Percentiles rank a stretch among this genome's conserved stretches.
Conservation (phyloP, 257 asterid genomes). For the Asclepias syriaca region DNA sequence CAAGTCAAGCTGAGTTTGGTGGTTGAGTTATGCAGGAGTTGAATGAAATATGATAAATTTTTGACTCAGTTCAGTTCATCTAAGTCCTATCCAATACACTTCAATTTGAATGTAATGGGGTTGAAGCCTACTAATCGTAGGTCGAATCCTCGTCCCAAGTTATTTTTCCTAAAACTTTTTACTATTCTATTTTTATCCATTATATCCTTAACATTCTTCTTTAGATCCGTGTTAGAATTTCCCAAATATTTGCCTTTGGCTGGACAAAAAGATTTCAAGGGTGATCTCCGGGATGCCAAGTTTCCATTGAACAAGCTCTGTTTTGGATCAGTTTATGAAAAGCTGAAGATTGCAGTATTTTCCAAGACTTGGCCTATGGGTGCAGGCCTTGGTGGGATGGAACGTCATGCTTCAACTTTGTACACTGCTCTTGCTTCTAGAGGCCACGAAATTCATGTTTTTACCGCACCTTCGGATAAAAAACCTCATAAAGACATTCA, state of each 20-base stretch:
- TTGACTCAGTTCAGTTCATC: too few relatives aligned
- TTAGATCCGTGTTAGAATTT: slow-evolving; percentile 1
- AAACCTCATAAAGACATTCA: slow-evolving; percentile 13
- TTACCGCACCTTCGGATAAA: slow-evolving; percentile 20
- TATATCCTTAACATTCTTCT: slow-evolving; percentile 10
- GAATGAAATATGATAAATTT: background rate
- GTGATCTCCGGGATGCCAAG: slow-evolving; percentile 10
- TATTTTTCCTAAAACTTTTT: slow-evolving; percentile 1
- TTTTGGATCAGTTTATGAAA: slow-evolving; percentile 14
- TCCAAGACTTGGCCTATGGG: slow-evolving; percentile 25
- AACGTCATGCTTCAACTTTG: slow-evolving; percentile 24
- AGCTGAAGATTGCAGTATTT: slow-evolving; percentile 23
- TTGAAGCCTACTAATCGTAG: slow-evolving; percentile 14
- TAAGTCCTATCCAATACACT: background rate
- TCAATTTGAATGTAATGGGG: slow-evolving; percentile 12
- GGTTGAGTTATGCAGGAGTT: too few relatives aligned
- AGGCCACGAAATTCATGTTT: slow-evolving; percentile 25
- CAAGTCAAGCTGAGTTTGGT: too few relatives aligned
- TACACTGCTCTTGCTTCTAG: slow-evolving; percentile 17
- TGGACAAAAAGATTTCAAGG: slow-evolving; percentile 9
- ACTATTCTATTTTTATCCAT: slow-evolving; percentile 15
- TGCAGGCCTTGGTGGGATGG: slow-evolving; percentile 31
- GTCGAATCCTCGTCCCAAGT: slow-evolving; percentile 7
- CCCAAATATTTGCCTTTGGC: slow-evolving; percentile 2
- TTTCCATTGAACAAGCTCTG: slow-evolving; percentile 30